Evolutionary conservation across 257 asterid genomes (phyloP), one percentile per base, ranked within the genome.

Genomic region (Hygrophila difformis): DNA sequence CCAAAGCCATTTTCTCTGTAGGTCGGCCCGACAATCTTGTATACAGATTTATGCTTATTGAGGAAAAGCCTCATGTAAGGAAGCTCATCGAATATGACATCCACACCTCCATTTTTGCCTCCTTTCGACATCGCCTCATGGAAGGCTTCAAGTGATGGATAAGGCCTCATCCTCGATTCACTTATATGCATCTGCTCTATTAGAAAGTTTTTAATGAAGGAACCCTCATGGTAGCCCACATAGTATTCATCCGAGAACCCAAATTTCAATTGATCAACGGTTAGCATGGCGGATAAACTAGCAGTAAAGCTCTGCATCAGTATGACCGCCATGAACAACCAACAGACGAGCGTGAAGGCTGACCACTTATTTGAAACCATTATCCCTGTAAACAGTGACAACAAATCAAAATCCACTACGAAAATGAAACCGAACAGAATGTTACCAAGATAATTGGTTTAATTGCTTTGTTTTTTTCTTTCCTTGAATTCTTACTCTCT

Each of bases 301-400:
- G 78, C 75, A 2, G 75, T 74, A 54, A 62, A 70, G 53, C 78
- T 70, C 57, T 70, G 78, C 70, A 63, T 66, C 15, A 70, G 49
- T 42, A 74, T 47, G 45, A 59, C 63, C 11, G 69, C 69, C 75
- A 70, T 60, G 47, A 60, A 58, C 39, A 67, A 8, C 79, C 84
- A 81, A 10, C 57, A 59, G 1, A 64, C 60, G 17, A 67, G 20
- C 59, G 74, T 82, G 23, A 81, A 47, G 44, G 56, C 22, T 0
- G 93, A 61, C 93, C 83, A 74, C 34, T 55, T 69, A 45, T 64
- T 81, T 0, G 67, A 59, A 37, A 74, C 87, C 72, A 69, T 71
- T 15, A 62, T 71, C 52, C 81, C 87, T 77, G 73, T 29, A 37
- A 47, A 53, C 53, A 46, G 54, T n/a, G 6, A 35, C 20, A 19